Conservation (phyloP, 345 rosid species). For the Jatropha curcas region DNA sequence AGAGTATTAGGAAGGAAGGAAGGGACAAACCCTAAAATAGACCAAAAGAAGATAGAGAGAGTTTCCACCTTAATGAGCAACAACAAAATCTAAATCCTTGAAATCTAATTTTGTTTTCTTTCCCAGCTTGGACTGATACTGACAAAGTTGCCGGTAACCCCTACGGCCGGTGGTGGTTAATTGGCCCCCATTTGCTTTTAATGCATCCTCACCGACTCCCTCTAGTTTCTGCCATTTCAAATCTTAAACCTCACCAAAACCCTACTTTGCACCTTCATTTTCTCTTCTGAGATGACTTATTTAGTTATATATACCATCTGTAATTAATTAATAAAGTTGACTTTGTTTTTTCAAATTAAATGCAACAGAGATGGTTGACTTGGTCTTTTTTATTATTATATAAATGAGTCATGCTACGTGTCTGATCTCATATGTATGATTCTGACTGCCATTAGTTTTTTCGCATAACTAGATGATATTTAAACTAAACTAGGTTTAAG, state of each 20-base stretch:
- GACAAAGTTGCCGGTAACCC: constrained; percentile 36
- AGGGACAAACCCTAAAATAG: constrained; percentile 28
- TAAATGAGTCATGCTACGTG: too few species aligned
- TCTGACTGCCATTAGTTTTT: too few species aligned
- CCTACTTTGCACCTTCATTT: not conserved
- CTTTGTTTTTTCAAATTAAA: too few species aligned
- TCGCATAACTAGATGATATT: too few species aligned
- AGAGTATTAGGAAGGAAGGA: not conserved
- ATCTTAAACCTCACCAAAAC: constrained; percentile 15
- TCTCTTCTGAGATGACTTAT: not conserved
- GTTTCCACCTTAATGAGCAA: constrained; percentile 30
- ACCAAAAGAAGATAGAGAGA: not conserved
- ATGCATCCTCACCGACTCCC: constrained; percentile 35
- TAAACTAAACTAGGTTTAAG: too few species aligned
- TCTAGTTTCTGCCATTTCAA: constrained; percentile 17
- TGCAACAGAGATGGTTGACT: too few species aligned
- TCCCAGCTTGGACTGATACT: constrained; percentile 15
- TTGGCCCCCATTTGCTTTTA: constrained; percentile 19
- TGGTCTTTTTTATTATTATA: too few species aligned
- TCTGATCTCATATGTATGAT: too few species aligned
- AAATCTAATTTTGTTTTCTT: constrained; percentile 33
- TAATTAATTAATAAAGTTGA: too few species aligned
- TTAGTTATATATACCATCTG: too few species aligned
- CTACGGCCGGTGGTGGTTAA: not conserved
- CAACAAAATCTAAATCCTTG: constrained; percentile 47